These are phyloP conservation scores for barrel medic (Medicago truncatula) DNA, from an alignment of 306 rosid genomes.

Conservation along the genomic window MtrunA17r5.0-ANR NC_053046.1:20337501-20338000, in stretches of 20 bases:
- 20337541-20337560: constrained; percentile 47
- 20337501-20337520: constrained; percentile 12
- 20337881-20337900: not conserved
- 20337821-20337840: not conserved
- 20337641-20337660: constrained; percentile 96
- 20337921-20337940: not conserved
- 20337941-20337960: not conserved
- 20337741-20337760: not conserved
- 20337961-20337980: not conserved
- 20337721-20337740: constrained; percentile 12
- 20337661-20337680: constrained; percentile 48
- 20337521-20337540: constrained; percentile 35
- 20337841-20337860: not conserved
- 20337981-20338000: not conserved
- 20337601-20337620: constrained; percentile 91
- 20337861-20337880: not conserved
- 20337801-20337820: not conserved
- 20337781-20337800: too few relatives aligned
- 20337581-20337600: constrained; percentile 89
- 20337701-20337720: constrained; percentile 22
- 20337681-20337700: constrained; percentile 13
- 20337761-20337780: not conserved
- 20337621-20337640: constrained; percentile 89
- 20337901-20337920: constrained; percentile 5
- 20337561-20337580: constrained; percentile 89